phyloP scores from a whole-genome alignment of 176 grass and related monocot genomes.

The Poa pratensis region DNA sequence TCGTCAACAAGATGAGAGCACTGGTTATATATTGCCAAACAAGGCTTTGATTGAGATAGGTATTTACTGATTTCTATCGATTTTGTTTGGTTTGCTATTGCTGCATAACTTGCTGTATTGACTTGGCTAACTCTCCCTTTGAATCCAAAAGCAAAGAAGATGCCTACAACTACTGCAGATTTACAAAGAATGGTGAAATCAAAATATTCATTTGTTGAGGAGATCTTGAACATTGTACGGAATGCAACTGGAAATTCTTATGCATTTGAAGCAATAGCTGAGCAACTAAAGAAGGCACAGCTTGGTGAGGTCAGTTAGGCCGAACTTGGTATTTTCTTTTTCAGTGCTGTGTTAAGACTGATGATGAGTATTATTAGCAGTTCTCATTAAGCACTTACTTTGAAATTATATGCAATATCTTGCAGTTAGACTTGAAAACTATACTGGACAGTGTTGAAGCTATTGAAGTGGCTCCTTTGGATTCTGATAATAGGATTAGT shows the following conservation, averaged over 20 bases:
- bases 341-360: conserved; percentile 12
- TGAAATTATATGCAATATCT: conserved; percentile 20
- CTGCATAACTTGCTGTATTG: conserved; percentile 27
- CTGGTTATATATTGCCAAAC: conserved; percentile 93
- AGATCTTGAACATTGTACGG: conserved; percentile 57
- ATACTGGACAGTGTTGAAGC: conserved; percentile 28
- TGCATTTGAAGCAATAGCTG: conserved; percentile 64
- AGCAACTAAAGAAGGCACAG: conserved; percentile 69
- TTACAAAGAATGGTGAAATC: conserved; percentile 72
- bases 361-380: conserved; percentile 24
- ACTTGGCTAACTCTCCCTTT: conserved; percentile 38
- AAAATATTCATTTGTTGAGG: conserved; percentile 80
- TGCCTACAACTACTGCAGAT: conserved; percentile 69
- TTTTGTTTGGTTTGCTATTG: background rate
- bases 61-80: conserved; percentile 41
- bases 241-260: conserved; percentile 61
- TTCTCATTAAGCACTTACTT: conserved; percentile 15
- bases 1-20: conserved; percentile 91
- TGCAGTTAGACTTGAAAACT: conserved; percentile 48
- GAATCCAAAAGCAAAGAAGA: conserved; percentile 75
- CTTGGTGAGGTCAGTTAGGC: conserved; percentile 42
- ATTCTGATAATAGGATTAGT: conserved; percentile 41
- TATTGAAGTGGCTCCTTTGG: conserved; percentile 35
- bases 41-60: conserved; percentile 94
- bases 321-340: conserved; percentile 30